phyloP scores from a whole-genome alignment of 2,329 filamentous ascomycete genomes.

The Botrytis fabae region DNA sequence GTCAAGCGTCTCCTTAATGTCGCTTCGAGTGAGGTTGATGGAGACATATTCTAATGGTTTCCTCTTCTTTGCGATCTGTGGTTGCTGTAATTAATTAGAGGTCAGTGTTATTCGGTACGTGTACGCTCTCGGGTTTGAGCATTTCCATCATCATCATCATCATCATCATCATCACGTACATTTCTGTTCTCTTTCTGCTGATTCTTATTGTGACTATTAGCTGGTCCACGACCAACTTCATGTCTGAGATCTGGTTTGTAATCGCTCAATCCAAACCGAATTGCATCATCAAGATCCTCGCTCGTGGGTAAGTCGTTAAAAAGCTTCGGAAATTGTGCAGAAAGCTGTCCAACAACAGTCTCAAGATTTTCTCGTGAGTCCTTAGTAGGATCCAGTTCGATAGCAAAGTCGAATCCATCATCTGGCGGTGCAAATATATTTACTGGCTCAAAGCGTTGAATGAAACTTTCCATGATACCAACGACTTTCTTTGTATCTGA shows the following conservation, averaged over 20 bases:
- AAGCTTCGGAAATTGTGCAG: constrained; percentile 75
- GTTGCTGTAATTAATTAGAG: constrained; percentile 26
- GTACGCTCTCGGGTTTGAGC: background rate
- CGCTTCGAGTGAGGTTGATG: constrained; percentile 53
- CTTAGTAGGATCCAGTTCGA: constrained; percentile 76
- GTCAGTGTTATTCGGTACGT: constrained; percentile 8
- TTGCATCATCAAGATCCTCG: constrained; percentile 76
- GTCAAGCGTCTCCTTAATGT: constrained; percentile 62
- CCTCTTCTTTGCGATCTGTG: constrained; percentile 47
- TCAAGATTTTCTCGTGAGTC: constrained; percentile 87
- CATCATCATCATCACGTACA: background rate
- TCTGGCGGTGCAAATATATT: constrained; percentile 70
- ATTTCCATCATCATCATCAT: background rate
- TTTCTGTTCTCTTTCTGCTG: constrained; percentile 28
- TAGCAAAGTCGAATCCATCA: constrained; percentile 76
- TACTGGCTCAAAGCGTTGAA: constrained; percentile 79
- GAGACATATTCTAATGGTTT: constrained; percentile 65
- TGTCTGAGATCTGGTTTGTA: constrained; percentile 78
- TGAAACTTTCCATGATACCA: constrained; percentile 92
- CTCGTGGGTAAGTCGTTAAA: constrained; percentile 69
- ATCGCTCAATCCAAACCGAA: constrained; percentile 70
- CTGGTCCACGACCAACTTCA: constrained; percentile 60
- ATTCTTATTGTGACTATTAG: constrained; percentile 46
- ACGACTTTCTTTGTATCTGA: constrained; percentile 73
- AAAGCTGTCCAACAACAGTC: constrained; percentile 68